Evolutionary conservation across 2,329 filamentous ascomycete species (phyloP), one percentile per base, ranked within the genome.

Genomic region (Xylariaceae sp.): DNA sequence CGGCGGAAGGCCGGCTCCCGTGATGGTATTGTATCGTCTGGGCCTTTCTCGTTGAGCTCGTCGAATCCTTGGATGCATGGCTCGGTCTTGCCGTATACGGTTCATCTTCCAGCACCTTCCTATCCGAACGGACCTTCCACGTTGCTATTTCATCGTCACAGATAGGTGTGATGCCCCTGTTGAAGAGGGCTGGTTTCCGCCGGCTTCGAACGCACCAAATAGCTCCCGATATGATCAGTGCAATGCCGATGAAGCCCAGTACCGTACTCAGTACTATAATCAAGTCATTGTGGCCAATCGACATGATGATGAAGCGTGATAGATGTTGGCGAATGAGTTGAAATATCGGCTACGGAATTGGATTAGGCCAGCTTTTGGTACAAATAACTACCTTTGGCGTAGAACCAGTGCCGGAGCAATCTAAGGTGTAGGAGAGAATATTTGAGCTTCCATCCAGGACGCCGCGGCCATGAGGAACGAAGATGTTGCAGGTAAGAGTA

Each of bases 61-160:
- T 64, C 7, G 69, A 69, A n/a, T 61, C 50, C 35, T 67, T 64
- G 46, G 66, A 67, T 23, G 56, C 59, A 46, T 66, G 61, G 34
- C 52, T 44, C 49, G 54, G 48, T n/a, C 53, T 53, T 20, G 45
- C 48, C n/a, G 53, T 53, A 40, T 56, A 58, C 22, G 48, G 45
- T 22, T 55, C 56, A 25, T 40, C 44, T 22, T 58, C 27, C 12
- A 32, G 7, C 27, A 14, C 57, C 51, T 66, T 67, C 53, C 57
- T 53, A 11, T 55, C 45, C 8, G 58, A 61, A 42, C 65, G 67
- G 22, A 66, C 64, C 57, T 78, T 81, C 81, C 81, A 84, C 4
- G 77, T 80, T 54, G 78, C 77, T 47, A 84, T 84, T 60, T 84
- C 81, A 48, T 83, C 79, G 55, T 84, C 81, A 50, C 77, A 73